Percentiles rank a stretch among this genome's conserved stretches.
Evolutionary conservation across 805 yeast genomes (phyloP).

Genomic region (Kodamaea fukazawae): DNA sequence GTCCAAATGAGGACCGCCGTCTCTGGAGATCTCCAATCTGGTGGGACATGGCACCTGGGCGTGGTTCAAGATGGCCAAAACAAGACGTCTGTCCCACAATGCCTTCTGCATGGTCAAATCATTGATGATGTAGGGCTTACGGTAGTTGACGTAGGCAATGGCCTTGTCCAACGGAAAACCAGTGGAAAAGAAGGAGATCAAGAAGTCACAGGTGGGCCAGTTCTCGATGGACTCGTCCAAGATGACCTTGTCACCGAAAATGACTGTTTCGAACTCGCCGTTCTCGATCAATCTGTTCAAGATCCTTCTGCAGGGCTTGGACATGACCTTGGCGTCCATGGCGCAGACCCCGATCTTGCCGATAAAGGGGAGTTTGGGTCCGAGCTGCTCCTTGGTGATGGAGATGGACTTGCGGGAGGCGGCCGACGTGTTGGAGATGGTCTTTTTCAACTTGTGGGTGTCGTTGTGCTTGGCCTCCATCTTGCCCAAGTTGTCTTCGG

Average conservation of each 20-base stretch:
- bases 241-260: slow-evolving; percentile 96
- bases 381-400: slow-evolving; percentile 37
- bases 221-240: slow-evolving; percentile 90
- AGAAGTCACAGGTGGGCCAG: slow-evolving; percentile 98
- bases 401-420: slow-evolving; percentile 30
- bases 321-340: slow-evolving; percentile 94
- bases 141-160: slow-evolving; percentile 78
- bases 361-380: slow-evolving; percentile 60
- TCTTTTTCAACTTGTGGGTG: slow-evolving; percentile 29
- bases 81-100: slow-evolving; percentile 95
- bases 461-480: slow-evolving; percentile 13
- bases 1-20: slow-evolving; percentile 91
- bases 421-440: slow-evolving; percentile 35
- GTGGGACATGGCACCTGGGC: slow-evolving; percentile 88
- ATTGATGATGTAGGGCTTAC: slow-evolving; percentile 87
- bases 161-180: slow-evolving; percentile 98
- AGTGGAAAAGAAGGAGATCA: slow-evolving; percentile 88
- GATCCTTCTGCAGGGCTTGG: slow-evolving; percentile 93
- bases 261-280: slow-evolving; percentile 95
- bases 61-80: slow-evolving; percentile 71
- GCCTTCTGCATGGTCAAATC: slow-evolving; percentile 89
- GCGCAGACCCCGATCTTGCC: slow-evolving; percentile 99
- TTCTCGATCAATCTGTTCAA: slow-evolving; percentile 82
- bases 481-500: slow-evolving; percentile 15
- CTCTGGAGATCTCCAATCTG: slow-evolving; percentile 86